These are phyloP conservation scores for Athelia sp. DNA, from an alignment of 1,284 basidiomycete species.

Conservation along the genomic window DNA sequence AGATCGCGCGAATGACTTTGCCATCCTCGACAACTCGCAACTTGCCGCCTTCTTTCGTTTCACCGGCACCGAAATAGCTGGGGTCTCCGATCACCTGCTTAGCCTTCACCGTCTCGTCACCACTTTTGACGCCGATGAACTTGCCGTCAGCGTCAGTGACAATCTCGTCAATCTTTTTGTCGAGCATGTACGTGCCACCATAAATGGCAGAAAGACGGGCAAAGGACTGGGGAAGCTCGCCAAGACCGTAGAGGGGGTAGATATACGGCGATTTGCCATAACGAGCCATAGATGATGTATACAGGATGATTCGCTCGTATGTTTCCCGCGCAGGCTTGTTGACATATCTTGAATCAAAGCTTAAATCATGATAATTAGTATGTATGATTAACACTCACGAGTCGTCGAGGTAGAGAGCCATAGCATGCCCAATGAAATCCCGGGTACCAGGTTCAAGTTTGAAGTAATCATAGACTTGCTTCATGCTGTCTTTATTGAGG, in stretches of 20 bases:
- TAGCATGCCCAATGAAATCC: conserved; percentile 99
- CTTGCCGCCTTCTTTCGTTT: conserved; percentile 64
- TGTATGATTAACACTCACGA: conserved; percentile 57
- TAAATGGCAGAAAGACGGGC: conserved; percentile 98
- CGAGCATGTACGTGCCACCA: conserved; percentile 99
- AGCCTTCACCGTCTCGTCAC: conserved; percentile 92
- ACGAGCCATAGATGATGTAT: conserved; percentile 98
- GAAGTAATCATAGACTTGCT: conserved; percentile 93
- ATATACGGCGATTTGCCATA: conserved; percentile 99
- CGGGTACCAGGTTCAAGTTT: conserved; percentile 96
- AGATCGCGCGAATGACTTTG: conserved; percentile 96
- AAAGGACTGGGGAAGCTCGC: conserved; percentile 98
- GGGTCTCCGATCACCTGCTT: conserved; percentile 99
- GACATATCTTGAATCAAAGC: conserved; percentile 66
- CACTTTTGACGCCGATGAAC: conserved; percentile 91
- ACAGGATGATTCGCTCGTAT: conserved; percentile 95
- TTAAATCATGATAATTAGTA: conserved; percentile 5
- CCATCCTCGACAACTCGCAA: conserved; percentile 87
- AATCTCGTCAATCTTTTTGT: conserved; percentile 92
- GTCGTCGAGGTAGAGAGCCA: conserved; percentile 98
- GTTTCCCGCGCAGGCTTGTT: conserved; percentile 86
- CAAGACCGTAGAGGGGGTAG: conserved; percentile 98
- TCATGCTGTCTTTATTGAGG: conserved; percentile 88
- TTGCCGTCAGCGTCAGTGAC: conserved; percentile 84
- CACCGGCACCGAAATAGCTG: conserved; percentile 88